Base-by-base conservation (phyloP, 352 stramenopile species). In the Phytophthora boehmeriae region DNA sequence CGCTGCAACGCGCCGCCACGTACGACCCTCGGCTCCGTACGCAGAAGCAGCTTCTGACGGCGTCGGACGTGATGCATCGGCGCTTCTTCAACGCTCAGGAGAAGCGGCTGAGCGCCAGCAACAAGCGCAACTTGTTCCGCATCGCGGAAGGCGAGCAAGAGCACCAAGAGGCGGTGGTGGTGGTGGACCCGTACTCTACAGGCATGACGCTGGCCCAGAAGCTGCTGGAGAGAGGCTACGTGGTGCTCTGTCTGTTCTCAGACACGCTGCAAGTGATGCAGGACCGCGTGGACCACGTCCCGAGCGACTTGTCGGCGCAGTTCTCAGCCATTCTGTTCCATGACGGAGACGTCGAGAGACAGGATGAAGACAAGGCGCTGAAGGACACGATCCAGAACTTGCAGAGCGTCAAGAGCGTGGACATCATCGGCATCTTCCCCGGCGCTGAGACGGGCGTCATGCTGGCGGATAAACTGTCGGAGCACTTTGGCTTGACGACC, bases 141-240 rank as follows among this genome's bases (percentile, higher is more conserved):
- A 93, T 91, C 66, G 73, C 77, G 1, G 76, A 89, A 60, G 43
- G 44, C 17, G 64, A 75, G 19, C 59, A 57, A 28, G 70, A 76
- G 36, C 55, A 52, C 5, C 57, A 65, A 25, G 59, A 84, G n/a
- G 86, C 88, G 8, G 81, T 98, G 11, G 91, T 98, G n/a, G 76
- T 98, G 30, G 89, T 99, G 9, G 94, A 98, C 65, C 95, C 96
- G 5, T 98, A 98, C 73, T 97, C 90, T 0, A 98, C 96, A 44
- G 97, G 95, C 57, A 95, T 90, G 68, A 86, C 97, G 43, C 69
- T 99, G 22, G 95, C 90, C 1, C 76, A 97, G 55, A 88, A 95
- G 57, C 89, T 95, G 1, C 55, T 89, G 44, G 86, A 80, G 48
- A 86, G 90, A 39, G 96, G 94, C 25, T 98, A 95, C 66, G 82